Evolutionary conservation across 176 grass and related monocot genomes (phyloP).

Genomic region (Triticum timopheevii): DNA sequence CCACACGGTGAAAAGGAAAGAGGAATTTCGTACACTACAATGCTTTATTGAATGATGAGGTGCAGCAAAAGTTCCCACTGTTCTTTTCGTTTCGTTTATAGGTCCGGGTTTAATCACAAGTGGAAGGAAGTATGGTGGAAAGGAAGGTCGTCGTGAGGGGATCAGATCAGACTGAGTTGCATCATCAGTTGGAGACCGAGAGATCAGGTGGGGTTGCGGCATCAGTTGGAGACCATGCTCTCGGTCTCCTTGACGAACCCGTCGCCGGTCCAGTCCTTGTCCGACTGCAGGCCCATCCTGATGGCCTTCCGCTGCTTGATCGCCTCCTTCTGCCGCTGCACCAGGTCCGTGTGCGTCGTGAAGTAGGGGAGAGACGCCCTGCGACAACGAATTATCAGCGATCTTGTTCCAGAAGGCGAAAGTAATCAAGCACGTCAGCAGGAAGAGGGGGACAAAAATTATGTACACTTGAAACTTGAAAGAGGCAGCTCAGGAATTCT

Average conservation of each 20-base stretch:
- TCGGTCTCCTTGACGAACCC: constrained; percentile 90
- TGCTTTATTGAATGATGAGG: constrained; percentile 35
- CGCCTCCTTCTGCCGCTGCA: constrained; percentile 75
- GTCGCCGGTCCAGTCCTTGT: constrained; percentile 98
- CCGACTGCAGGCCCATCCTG: constrained; percentile 76
- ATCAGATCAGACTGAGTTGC: neutral
- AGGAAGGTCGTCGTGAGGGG: neutral
- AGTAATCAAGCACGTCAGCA: neutral
- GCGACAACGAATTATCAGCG: neutral
- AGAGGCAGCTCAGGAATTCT: neutral
- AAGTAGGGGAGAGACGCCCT: constrained; percentile 89
- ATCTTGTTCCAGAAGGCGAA: neutral
- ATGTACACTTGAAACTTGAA: neutral
- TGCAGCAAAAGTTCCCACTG: constrained; percentile 18
- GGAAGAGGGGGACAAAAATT: neutral
- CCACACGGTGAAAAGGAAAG: neutral
- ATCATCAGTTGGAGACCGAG: constrained; percentile 84
- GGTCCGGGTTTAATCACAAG: constrained; percentile 30
- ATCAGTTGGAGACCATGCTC: constrained; percentile 98
- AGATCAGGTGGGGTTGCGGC: neutral
- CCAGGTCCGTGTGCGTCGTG: constrained; percentile 88
- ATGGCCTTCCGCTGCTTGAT: constrained; percentile 83
- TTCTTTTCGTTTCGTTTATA: neutral
- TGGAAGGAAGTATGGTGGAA: constrained; percentile 33
- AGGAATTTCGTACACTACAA: neutral